Evolutionary conservation across 2,329 filamentous ascomycete species (phyloP), one percentile per base, ranked within the genome.

Genomic region (Cladosporium sp.): DNA sequence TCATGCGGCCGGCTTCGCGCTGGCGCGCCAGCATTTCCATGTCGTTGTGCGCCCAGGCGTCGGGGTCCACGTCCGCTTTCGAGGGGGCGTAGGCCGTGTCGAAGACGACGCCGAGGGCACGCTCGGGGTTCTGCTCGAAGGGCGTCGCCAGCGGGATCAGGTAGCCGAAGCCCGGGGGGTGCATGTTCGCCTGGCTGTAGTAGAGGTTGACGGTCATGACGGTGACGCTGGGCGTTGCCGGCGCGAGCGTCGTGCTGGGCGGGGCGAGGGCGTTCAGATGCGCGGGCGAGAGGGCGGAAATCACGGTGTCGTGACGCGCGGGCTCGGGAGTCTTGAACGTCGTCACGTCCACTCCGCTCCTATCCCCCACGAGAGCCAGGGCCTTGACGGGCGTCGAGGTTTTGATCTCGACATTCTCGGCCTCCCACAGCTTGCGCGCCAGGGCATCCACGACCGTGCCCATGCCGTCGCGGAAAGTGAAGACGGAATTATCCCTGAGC

Each of bases 171-270:
- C 89, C 92, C 24, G 75, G 70, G 49, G 82, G 80, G 43, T 88
- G 75, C 30, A 95, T 71, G 51, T 80, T 64, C 6, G 83, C 77
- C 38, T 82, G 75, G 1, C 78, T 73, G 68, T 86, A 99, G 78
- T 86, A 96, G 42, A 99, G 76, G 70, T 96, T 96, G 54, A 99
- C 86, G 2, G 91, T 88, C 84, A 91, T 91, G 58, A 96, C 90
- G 27, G 85, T 91, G 24, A 92, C 65, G 4, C 55, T 54, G 3
- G 64, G 63, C 7, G 66, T 71, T 50, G 83, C 73, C 12, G 81
- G 80, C 22, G 51, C 51, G 17, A 60, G 42, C 6, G 52, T 55
- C n/a, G 50, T 52, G 18, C 30, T 45, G 11, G 42, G 8, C 15
- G 43, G 43, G 3, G 47, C 45, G 17, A 62, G 58, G 17, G 55